phyloP scores from a whole-genome alignment of 1,139 yeast species.

The Zygosaccharomyces pseudobailii region DNA sequence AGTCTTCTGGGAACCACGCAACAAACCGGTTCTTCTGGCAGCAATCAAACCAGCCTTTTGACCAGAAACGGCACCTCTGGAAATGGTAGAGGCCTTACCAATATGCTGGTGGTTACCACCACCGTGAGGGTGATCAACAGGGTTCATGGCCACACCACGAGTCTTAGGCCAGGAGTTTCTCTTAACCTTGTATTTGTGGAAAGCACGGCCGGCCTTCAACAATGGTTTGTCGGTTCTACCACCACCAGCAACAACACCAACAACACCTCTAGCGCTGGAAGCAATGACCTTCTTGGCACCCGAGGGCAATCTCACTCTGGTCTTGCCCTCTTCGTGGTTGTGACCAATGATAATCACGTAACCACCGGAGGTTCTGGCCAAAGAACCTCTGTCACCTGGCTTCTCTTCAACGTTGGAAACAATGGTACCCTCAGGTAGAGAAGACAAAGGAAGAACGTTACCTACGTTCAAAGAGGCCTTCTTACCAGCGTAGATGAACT shows the following conservation, averaged over 20 bases:
- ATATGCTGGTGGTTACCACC: slow-evolving; percentile 99
- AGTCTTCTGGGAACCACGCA: slow-evolving; percentile 99
- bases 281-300: slow-evolving; percentile 97
- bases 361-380: slow-evolving; percentile 99
- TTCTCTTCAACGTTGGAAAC: slow-evolving; percentile 98
- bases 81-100: slow-evolving; percentile 99
- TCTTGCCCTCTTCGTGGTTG: slow-evolving; percentile 98
- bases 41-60: slow-evolving; percentile 99
- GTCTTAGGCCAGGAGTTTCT: slow-evolving; percentile 99
- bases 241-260: slow-evolving; percentile 99
- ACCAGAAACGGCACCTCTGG: slow-evolving; percentile 99
- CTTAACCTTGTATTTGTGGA: slow-evolving; percentile 98
- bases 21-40: slow-evolving; percentile 99
- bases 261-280: slow-evolving; percentile 98
- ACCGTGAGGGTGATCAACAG: slow-evolving; percentile 99
- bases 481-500: slow-evolving; percentile 98
- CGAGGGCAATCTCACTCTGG: slow-evolving; percentile 98
- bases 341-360: slow-evolving; percentile 98
- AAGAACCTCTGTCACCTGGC: slow-evolving; percentile 99
- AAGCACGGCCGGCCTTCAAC: slow-evolving; percentile 99
- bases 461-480: slow-evolving; percentile 97
- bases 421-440: slow-evolving; percentile 99
- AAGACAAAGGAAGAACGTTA: slow-evolving; percentile 93
- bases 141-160: slow-evolving; percentile 99
- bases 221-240: slow-evolving; percentile 99